Evolutionary conservation across 2,329 filamentous ascomycete species (phyloP), one percentile per base, ranked within the genome.

Genomic region (Colletotrichum sp.): DNA sequence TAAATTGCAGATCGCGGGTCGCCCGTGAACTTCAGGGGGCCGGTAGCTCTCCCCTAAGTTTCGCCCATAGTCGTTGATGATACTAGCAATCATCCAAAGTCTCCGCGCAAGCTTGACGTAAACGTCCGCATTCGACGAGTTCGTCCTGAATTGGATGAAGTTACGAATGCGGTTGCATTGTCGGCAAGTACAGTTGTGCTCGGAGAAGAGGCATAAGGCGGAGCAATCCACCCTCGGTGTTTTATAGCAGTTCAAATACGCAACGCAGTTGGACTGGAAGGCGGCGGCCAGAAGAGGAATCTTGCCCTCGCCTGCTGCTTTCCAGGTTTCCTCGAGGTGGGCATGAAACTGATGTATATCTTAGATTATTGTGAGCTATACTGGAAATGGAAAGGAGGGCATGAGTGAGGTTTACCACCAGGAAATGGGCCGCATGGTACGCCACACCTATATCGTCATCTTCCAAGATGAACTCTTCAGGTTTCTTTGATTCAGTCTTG

Each of bases 1-100:
- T 44, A n/a, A 1, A 0, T n/a, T n/a, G 39, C 39, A 49, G 39
- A 49, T 0, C 18, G 39, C 18, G 39, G 39, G 18, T 44, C 2
- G 18, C 39, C 0, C 39, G 18, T 44, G 39, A 44, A 44, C 39
- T n/a, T n/a, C 39, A 44, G 39, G 39, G 18, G 39, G 18, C 39
- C 1, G 0, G 39, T 1, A 44, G 39, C 5, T 44, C 39, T 0
- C 39, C 39, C 39, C 39, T 2, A 44, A n/a, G 39, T 0, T 1
- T 49, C 39, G 9, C 39, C 39, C 39, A n/a, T 1, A 49, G 18
- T 49, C 39, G 18, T 49, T 49, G 18, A 49, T 49, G 39, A 49
- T 49, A 0, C 39, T 49, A 1, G 39, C 39, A 49, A 49, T 49
- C 39, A 49, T 49, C 39, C 39, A 49, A 0, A 49, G 3, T n/a